Percentiles rank a stretch among this genome's conserved stretches.
These are phyloP conservation scores for Fusarium sp. DNA, from an alignment of 2,329 filamentous ascomycete genomes.

Conservation along the genomic window DNA sequence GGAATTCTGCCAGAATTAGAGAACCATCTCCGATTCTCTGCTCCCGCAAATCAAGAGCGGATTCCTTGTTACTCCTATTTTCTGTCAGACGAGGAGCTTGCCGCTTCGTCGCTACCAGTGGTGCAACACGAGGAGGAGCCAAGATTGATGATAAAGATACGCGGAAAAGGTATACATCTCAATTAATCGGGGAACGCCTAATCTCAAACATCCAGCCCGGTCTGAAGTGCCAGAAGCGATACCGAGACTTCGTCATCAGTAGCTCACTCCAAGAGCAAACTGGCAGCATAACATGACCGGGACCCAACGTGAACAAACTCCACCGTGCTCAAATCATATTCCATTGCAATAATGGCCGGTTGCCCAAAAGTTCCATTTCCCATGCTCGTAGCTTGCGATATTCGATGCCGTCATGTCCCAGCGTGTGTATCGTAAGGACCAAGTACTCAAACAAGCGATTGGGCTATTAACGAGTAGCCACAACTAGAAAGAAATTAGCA, in stretches of 20 bases:
- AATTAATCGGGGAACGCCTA: conserved; percentile 62
- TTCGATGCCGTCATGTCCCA: conserved; percentile 46
- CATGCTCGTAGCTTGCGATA: conserved; percentile 47
- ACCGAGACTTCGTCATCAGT: conserved; percentile 35
- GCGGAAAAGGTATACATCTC: conserved; percentile 50
- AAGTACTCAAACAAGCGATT: conserved; percentile 43
- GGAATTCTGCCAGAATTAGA: not conserved
- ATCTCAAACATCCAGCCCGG: conserved; percentile 58
- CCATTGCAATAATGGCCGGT: conserved; percentile 48
- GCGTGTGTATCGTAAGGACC: conserved; percentile 43
- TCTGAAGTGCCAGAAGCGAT: conserved; percentile 37
- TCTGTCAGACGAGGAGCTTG: not conserved
- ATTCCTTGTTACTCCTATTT: not conserved
- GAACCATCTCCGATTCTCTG: not conserved
- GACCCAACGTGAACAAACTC: conserved; percentile 52
- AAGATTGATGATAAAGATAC: not conserved
- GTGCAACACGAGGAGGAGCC: not conserved
- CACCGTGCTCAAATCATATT: conserved; percentile 52
- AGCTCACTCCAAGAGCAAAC: conserved; percentile 32
- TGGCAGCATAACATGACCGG: conserved; percentile 47
- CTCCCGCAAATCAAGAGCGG: not conserved
- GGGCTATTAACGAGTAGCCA: conserved; percentile 52
- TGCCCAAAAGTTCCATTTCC: conserved; percentile 49
- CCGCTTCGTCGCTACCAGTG: not conserved
- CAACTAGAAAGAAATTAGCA: conserved; percentile 48